phyloP scores from a whole-genome alignment of 139 green algal species.

The Bryopsis sp. region DNA sequence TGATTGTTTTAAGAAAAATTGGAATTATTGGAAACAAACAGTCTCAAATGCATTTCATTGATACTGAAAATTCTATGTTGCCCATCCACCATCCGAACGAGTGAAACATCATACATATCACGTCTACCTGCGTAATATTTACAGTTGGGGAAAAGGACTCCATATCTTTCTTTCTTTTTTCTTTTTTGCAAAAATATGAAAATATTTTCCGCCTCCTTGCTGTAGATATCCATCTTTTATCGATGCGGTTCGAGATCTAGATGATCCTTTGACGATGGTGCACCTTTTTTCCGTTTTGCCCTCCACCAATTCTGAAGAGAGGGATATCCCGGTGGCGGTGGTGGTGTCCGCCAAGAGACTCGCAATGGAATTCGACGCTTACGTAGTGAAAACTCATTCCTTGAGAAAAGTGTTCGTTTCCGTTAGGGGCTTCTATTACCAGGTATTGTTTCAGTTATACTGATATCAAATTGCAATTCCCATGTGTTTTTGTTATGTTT shows the following conservation, averaged over 20 bases:
- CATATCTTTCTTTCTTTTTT: background rate
- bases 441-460: too few relatives aligned
- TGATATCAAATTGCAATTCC: too few relatives aligned
- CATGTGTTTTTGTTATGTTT: too few relatives aligned
- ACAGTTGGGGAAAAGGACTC: background rate
- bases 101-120: background rate
- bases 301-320: constrained; percentile 20
- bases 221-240: constrained; percentile 92
- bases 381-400: constrained; percentile 64
- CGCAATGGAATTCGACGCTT: constrained; percentile 90
- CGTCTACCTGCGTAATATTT: background rate
- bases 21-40: too few relatives aligned
- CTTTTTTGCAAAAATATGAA: background rate
- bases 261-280: constrained; percentile 92
- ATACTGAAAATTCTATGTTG: background rate
- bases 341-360: constrained; percentile 29
- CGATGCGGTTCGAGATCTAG: constrained; percentile 94
- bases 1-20: too few relatives aligned
- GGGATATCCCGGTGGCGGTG: background rate
- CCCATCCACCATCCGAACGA: background rate
- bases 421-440: constrained; percentile 96
- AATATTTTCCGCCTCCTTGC: background rate
- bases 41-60: background rate
- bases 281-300: constrained; percentile 94
- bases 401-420: constrained; percentile 90